Percentiles rank a stretch among this genome's conserved stretches.
phyloP scores from a whole-genome alignment of 2,329 filamentous ascomycete species.

The Xylaria sp. region DNA sequence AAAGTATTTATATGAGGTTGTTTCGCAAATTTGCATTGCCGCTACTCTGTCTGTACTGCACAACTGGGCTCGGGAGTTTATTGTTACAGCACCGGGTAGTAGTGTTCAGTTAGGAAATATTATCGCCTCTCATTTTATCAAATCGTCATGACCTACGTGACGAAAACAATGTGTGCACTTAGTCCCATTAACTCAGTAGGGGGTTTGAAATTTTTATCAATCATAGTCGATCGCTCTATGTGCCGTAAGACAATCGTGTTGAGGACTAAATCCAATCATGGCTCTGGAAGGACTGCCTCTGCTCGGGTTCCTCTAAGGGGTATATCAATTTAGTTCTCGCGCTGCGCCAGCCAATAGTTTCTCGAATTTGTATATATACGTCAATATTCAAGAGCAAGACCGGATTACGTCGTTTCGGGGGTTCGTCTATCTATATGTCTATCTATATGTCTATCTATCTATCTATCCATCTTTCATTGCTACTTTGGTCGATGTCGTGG shows the following conservation, averaged over 20 bases:
- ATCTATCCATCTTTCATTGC: too few species aligned
- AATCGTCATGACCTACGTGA: background rate
- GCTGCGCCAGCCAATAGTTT: background rate
- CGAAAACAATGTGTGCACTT: background rate
- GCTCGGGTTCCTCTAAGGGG: background rate
- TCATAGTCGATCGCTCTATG: background rate
- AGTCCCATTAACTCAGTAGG: background rate
- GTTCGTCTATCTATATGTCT: background rate
- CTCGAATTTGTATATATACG: background rate
- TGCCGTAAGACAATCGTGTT: background rate
- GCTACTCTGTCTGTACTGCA: background rate
- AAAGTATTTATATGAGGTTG: conserved; percentile 19
- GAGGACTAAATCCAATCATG: background rate
- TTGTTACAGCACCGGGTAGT: conserved; percentile 1
- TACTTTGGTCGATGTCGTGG: background rate
- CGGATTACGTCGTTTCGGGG: background rate
- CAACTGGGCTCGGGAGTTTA: background rate
- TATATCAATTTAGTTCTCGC: background rate
- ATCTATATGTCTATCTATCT: too few species aligned
- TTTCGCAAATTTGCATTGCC: conserved; percentile 12
- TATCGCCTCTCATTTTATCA: conserved; percentile 25
- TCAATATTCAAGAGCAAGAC: background rate
- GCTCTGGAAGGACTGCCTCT: background rate
- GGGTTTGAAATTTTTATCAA: too few species aligned
- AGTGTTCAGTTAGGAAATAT: conserved; percentile 33